Evolutionary conservation across 2,329 filamentous ascomycete genomes (phyloP).

Genomic region (Cladorrhinum sp.): DNA sequence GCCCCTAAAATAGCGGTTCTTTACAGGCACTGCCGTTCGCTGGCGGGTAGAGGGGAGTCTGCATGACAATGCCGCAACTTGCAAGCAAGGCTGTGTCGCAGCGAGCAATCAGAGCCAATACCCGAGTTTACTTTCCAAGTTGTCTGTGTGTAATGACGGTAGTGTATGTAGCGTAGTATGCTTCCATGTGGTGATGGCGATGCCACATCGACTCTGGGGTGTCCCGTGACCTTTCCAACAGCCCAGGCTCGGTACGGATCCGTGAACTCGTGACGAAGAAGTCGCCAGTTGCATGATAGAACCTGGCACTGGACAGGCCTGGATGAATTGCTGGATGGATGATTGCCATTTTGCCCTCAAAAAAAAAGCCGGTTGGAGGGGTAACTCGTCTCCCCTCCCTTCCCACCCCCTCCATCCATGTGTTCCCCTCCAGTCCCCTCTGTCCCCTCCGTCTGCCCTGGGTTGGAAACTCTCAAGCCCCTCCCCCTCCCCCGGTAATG

Average conservation of each 20-base stretch:
- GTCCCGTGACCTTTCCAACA: slow-evolving; percentile 5
- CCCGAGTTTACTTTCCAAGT: not conserved
- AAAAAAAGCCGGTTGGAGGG: not conserved
- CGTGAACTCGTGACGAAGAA: not conserved
- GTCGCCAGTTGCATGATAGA: not conserved
- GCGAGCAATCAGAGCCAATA: slow-evolving; percentile 19
- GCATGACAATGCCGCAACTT: slow-evolving; percentile 20
- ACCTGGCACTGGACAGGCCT: not conserved
- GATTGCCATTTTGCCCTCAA: not conserved
- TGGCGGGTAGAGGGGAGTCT: slow-evolving; percentile 13
- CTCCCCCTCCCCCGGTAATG: slow-evolving; percentile 14
- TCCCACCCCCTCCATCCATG: not conserved
- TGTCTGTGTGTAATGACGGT: not conserved
- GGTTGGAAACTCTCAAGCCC: slow-evolving; percentile 9
- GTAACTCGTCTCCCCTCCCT: not conserved
- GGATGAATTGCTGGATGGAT: not conserved
- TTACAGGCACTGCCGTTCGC: slow-evolving; percentile 11
- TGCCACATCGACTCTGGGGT: slow-evolving; percentile 1
- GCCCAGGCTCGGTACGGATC: not conserved
- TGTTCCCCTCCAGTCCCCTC: not conserved
- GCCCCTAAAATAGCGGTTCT: slow-evolving; percentile 20
- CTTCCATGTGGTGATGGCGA: not conserved
- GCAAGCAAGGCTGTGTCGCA: slow-evolving; percentile 21
- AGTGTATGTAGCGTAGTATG: not conserved
- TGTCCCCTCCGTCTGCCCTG: not conserved